Evolutionary conservation across 2,329 filamentous ascomycete genomes (phyloP).

Genomic region (Dothistroma septosporum): DNA sequence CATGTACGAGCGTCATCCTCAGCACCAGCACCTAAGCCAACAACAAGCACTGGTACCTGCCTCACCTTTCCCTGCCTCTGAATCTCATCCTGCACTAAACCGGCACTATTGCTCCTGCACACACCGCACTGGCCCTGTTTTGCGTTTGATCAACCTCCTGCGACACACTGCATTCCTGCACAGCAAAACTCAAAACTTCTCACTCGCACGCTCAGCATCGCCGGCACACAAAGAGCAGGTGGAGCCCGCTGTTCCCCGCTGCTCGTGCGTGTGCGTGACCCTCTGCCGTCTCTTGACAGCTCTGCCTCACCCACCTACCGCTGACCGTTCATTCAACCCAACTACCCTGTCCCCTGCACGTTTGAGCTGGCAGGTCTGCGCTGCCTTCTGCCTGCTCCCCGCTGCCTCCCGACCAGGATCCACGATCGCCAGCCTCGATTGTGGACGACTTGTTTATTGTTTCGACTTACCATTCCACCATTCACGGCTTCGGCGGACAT

Average conservation of each 20-base stretch:
- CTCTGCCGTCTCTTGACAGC: constrained; percentile 13
- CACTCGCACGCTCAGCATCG: not conserved
- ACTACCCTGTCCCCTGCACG: constrained; percentile 9
- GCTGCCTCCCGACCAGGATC: constrained; percentile 15
- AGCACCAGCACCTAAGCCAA: not conserved
- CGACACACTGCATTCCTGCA: constrained; percentile 18
- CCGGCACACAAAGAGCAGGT: constrained; percentile 1
- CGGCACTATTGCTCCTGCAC: constrained; percentile 10
- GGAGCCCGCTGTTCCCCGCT: constrained; percentile 2
- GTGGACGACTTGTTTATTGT: constrained; percentile 1
- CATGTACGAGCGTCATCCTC: constrained; percentile 5
- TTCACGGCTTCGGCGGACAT: constrained; percentile 14
- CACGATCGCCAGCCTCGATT: constrained; percentile 10
- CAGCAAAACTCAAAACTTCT: constrained; percentile 19
- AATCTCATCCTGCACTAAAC: constrained; percentile 8
- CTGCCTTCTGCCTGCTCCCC: constrained; percentile 5
- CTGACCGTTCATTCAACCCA: constrained; percentile 7
- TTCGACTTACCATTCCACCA: constrained; percentile 11
- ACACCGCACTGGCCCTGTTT: constrained; percentile 11
- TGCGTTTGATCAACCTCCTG: constrained; percentile 21
- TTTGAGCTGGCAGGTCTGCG: not conserved
- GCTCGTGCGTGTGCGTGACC: constrained; percentile 3
- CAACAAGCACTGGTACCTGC: constrained; percentile 4
- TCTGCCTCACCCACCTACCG: constrained; percentile 1
- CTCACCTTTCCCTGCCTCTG: constrained; percentile 2